Evolutionary conservation across 768 basidiomycete genomes (phyloP), one percentile per base, ranked within the genome.

Genomic region (Lactifluus hygrophoroides): DNA sequence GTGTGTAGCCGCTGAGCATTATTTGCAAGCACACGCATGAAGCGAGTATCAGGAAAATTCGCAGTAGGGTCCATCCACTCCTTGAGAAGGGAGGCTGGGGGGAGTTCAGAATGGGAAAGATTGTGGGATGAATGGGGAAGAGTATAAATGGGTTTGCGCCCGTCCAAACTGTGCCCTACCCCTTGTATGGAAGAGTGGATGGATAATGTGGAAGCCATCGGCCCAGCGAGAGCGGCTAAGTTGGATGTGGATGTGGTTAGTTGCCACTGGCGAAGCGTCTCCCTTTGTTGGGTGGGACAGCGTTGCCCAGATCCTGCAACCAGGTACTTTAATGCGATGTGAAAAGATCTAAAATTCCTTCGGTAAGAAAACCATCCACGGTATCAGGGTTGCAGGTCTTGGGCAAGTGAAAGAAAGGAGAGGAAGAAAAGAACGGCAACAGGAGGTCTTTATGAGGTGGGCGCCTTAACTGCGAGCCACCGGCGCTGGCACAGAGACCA

Each of bases 1-100:
- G 59, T 60, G 28, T 60, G 59, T 23, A 56, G 52, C 23, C 59
- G 53, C 28, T 55, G 58, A 13, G 35, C 21, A 28, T 60, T 55
- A 43, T 44, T 60, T n/a, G 58, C 14, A 13, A 60, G 42, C 34
- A 55, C n/a, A 21, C 58, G 54, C 37, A 46, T 46, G n/a, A 56
- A 10, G n/a, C 43, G 43, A 21, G 49, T 28, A 44, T 60, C 59
- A 42, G 59, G 42, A 21, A 56, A 32, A 27, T 38, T 38, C 19
- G 37, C n/a, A 21, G 59, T 28, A 14, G 54, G 35, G 19, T 60
- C 54, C 21, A 55, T 55, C 10, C 19, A 40, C 30, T 60, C 59
- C 28, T 56, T 60, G 49, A 32, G 16, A 40, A 44, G 37, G 30
- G 44, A 38, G 17, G 49, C 10, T 1, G 54, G 49, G 35, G 44